Base-by-base conservation (phyloP, 805 yeast species). In the Jamesozyma lodderae region DNA sequence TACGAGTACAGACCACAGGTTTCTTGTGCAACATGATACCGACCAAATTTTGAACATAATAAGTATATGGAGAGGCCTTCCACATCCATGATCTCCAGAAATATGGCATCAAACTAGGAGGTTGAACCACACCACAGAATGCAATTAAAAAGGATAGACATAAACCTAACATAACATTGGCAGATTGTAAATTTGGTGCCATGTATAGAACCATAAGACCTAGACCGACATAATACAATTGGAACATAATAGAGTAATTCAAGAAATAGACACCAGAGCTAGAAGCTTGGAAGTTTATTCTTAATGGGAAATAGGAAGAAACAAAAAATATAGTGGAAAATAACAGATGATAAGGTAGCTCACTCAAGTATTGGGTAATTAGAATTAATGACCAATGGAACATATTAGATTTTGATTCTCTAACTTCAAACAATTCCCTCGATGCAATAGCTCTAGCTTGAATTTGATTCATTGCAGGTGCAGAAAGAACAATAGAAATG, bases 181-280 rank as follows among this genome's bases (percentile, higher is more conserved):
- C 54, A 46, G 62, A 37, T 53, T 59, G 51, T 17, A 49, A 37
- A 36, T 49, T 41, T 29, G 54, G 54, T 16, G 54, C 38, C 35
- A 45, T 33, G 27, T 48, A 49, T 13, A 48, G 31, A 16, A 66
- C 49, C 57, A 64, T 49, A 36, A 66, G 47, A 18, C 64, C 68
- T 45, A 65, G 59, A 2, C 68, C 58, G 22, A 53, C 48, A 33
- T 52, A 56, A 60, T 66, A 78, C 19, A 75, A 45, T 50, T 62
- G 76, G 63, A 73, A 77, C 41, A 64, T 59, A 43, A 60, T 49
- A 27, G 63, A 38, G 32, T 52, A 49, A 34, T 69, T 49, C 66
- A 72, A 66, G 57, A 59, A 66, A 36, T 70, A 58, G n/a, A 69
- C 77, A 47, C 77, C 80, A 4, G 75, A 66, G 11, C 64, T 48